Conservation (phyloP, 2,329 filamentous ascomycete species). For the Ophiobolus disseminans region DNA sequence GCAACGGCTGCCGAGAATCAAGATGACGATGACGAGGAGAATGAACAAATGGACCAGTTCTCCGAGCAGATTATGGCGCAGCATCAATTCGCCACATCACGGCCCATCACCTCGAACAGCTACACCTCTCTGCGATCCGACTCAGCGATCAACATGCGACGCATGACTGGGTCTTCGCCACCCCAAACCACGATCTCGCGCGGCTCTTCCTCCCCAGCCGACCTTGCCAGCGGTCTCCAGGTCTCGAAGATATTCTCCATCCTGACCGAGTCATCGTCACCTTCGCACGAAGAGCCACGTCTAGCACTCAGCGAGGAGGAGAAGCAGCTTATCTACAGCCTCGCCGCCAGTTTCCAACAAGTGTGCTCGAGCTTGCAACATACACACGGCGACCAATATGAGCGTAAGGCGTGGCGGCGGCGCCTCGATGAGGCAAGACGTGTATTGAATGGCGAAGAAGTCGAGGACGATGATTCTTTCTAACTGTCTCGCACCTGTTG, state of each 20-base stretch:
- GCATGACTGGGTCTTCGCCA: constrained; percentile 32
- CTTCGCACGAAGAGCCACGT: constrained; percentile 36
- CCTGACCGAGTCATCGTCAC: constrained; percentile 43
- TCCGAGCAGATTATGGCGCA: constrained; percentile 40
- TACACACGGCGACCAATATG: constrained; percentile 57
- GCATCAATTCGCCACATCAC: constrained; percentile 23
- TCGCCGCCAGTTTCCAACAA: constrained; percentile 62
- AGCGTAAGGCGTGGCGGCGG: constrained; percentile 70
- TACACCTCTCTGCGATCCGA: constrained; percentile 38
- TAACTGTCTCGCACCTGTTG: constrained; percentile 11
- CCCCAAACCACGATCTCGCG: constrained; percentile 37
- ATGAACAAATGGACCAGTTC: constrained; percentile 52
- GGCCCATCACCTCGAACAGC: constrained; percentile 21
- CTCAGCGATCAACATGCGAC: constrained; percentile 42
- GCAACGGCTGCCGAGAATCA: constrained; percentile 67
- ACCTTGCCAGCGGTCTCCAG: constrained; percentile 45
- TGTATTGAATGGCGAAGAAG: constrained; percentile 71
- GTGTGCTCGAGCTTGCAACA: constrained; percentile 61
- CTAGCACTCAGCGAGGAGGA: constrained; percentile 60
- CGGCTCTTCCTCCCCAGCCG: constrained; percentile 39
- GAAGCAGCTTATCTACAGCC: constrained; percentile 58
- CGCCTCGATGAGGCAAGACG: constrained; percentile 77
- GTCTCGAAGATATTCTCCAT: constrained; percentile 52
- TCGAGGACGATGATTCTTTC: constrained; percentile 47
- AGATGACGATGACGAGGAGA: constrained; percentile 45